Percentiles rank a stretch among this genome's conserved stretches.
Conservation (phyloP, 2,329 filamentous ascomycete genomes). For the Fusarium annulatum region DNA sequence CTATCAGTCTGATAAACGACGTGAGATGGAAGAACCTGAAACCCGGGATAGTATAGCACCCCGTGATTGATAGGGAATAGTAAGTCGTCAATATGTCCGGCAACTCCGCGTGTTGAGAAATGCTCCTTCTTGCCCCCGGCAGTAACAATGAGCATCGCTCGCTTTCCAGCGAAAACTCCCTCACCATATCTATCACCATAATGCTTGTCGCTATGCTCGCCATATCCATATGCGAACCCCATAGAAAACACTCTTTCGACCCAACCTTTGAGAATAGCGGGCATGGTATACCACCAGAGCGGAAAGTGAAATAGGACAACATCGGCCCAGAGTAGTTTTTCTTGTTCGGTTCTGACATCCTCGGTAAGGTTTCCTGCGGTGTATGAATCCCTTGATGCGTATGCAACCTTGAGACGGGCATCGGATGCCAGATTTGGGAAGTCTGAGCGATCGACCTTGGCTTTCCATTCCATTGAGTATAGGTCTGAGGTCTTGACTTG, state of each 20-base stretch:
- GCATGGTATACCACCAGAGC: slow-evolving; percentile 27
- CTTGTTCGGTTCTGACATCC: slow-evolving; percentile 22
- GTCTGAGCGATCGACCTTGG: slow-evolving; percentile 10
- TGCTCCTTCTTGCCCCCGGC: neutral
- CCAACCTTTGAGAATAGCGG: slow-evolving; percentile 28
- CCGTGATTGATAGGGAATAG: slow-evolving; percentile 24
- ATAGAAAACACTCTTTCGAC: slow-evolving; percentile 17
- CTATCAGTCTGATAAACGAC: slow-evolving; percentile 11
- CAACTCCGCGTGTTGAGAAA: slow-evolving; percentile 19
- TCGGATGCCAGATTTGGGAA: slow-evolving; percentile 1
- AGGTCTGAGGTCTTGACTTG: slow-evolving; percentile 22
- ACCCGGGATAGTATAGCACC: slow-evolving; percentile 15
- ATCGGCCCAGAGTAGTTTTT: slow-evolving; percentile 29
- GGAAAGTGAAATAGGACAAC: slow-evolving; percentile 24
- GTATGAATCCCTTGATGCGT: slow-evolving; percentile 8
- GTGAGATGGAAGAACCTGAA: slow-evolving; percentile 20
- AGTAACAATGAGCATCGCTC: slow-evolving; percentile 15
- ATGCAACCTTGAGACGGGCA: slow-evolving; percentile 5
- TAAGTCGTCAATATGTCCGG: slow-evolving; percentile 18
- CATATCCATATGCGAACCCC: slow-evolving; percentile 20
- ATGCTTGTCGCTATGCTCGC: slow-evolving; percentile 7
- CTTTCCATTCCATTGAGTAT: slow-evolving; percentile 32
- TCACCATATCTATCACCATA: slow-evolving; percentile 32
- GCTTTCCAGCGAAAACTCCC: slow-evolving; percentile 2
- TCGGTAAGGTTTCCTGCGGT: slow-evolving; percentile 12